Percentiles rank a stretch among this genome's conserved stretches.
These are phyloP conservation scores for Rhizopogon hawkerae DNA, from an alignment of 1,284 basidiomycete species.

Conservation along the genomic window DNA sequence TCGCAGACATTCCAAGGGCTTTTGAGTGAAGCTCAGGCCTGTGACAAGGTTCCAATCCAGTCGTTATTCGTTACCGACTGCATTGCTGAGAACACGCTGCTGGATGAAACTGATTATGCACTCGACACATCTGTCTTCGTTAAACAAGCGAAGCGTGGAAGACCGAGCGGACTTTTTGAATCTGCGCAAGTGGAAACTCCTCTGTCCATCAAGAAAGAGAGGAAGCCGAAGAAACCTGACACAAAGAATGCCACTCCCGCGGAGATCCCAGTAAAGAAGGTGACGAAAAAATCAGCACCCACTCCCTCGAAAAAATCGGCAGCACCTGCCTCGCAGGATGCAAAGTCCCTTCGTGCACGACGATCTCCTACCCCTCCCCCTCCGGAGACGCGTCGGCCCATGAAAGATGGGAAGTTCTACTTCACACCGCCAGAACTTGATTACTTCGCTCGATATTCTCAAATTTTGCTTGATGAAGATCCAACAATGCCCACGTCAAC, in stretches of 20 bases:
- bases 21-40: constrained; percentile 29
- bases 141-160: constrained; percentile 17
- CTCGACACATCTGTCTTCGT: constrained; percentile 15
- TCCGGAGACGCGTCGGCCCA: constrained; percentile 22
- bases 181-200: background rate
- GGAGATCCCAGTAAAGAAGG: constrained; percentile 5
- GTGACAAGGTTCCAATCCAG: constrained; percentile 35
- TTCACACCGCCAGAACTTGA: constrained; percentile 41
- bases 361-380: constrained; percentile 40
- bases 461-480: constrained; percentile 31
- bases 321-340: constrained; percentile 5
- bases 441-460: constrained; percentile 32
- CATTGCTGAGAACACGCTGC: constrained; percentile 34
- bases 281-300: constrained; percentile 7
- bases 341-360: constrained; percentile 3
- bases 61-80: constrained; percentile 51
- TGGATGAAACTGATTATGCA: constrained; percentile 36
- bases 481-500: constrained; percentile 25
- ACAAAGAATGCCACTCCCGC: background rate
- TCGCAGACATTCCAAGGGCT: constrained; percentile 43
- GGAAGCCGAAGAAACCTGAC: background rate
- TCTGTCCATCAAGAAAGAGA: constrained; percentile 12
- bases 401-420: constrained; percentile 25
- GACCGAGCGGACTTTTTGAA: constrained; percentile 10
- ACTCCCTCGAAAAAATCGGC: constrained; percentile 3